phyloP scores from a whole-genome alignment of 2,329 filamentous ascomycete species.

The Neospermospora avenae region DNA sequence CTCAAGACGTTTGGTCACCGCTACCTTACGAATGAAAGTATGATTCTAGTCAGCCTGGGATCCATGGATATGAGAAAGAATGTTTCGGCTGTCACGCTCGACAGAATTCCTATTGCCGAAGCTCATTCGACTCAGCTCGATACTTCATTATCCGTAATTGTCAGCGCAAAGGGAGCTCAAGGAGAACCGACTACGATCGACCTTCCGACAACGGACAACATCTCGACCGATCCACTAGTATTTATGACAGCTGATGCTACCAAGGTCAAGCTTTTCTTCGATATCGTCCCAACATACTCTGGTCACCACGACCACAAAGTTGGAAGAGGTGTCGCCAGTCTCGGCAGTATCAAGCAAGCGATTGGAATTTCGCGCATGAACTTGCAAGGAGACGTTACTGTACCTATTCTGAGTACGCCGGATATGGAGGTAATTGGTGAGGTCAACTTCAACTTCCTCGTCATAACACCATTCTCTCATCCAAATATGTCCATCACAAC shows the following conservation, averaged over 20 bases:
- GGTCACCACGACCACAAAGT: conserved; percentile 86
- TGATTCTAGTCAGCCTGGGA: conserved; percentile 88
- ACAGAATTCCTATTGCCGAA: conserved; percentile 80
- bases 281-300: conserved; percentile 93
- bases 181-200: conserved; percentile 90
- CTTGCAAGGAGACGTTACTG: conserved; percentile 85
- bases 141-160: conserved; percentile 86
- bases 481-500: conserved; percentile 91
- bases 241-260: conserved; percentile 76
- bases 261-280: conserved; percentile 87
- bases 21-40: conserved; percentile 83
- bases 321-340: conserved; percentile 81
- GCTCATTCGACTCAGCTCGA: conserved; percentile 93
- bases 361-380: conserved; percentile 86
- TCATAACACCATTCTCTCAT: conserved; percentile 92
- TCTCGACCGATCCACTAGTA: conserved; percentile 87
- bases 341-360: conserved; percentile 80
- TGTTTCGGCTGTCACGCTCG: conserved; percentile 76
- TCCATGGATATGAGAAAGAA: conserved; percentile 91
- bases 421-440: conserved; percentile 85
- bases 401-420: conserved; percentile 75
- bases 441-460: conserved; percentile 94
- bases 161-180: conserved; percentile 78
- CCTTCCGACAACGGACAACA: conserved; percentile 88
- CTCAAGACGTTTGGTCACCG: conserved; percentile 95